Evolutionary conservation across 1,284 basidiomycete genomes (phyloP), one percentile per base, ranked within the genome.

Genomic region (Ceratobasidium sp.): DNA sequence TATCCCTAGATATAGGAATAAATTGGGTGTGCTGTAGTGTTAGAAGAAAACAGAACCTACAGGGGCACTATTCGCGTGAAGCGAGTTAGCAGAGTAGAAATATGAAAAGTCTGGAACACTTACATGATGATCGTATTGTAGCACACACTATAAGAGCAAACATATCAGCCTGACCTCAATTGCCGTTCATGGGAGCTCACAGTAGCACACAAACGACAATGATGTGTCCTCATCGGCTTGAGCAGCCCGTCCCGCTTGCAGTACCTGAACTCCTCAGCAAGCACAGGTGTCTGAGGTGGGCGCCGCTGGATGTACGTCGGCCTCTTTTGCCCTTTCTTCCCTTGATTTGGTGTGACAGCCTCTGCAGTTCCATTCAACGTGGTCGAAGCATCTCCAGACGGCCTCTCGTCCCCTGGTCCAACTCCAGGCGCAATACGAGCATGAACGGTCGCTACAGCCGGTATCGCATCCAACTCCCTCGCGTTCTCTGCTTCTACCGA

Each of bases 121-220:
- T 34, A 69, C 65, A 77, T 93, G 91, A 80, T 93, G 91, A 77
- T 93, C 91, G 78, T 88, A 92, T 77, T 87, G 87, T 61, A 92
- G 79, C 0, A 92, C 84, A 77, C 91, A 92, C 84, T 90, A 76
- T 18, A 45, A 10, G 9, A 72, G 28, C 58, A n/a, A 55, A 6
- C 53, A 62, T 5, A 43, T 62, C 28, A 43, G 43, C 34, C 30
- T 26, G 32, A 21, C n/a, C 4, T 3, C 21, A 62, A 36, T 23
- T 34, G 21, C 28, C 34, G 6, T 18, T 18, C n/a, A 16, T 32
- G n/a, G 12, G 16, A 16, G 65, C 86, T 76, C 74, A 89, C 88
- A 43, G 85, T 89, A 14, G 88, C 90, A 81, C 91, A 93, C 28
- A 81, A 81, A n/a, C 89, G 82, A 81, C 92, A 94, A 81, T 93